Evolutionary conservation across 345 rosid genomes (phyloP), one percentile per base, ranked within the genome.

Genomic region (Clausena lansium): DNA sequence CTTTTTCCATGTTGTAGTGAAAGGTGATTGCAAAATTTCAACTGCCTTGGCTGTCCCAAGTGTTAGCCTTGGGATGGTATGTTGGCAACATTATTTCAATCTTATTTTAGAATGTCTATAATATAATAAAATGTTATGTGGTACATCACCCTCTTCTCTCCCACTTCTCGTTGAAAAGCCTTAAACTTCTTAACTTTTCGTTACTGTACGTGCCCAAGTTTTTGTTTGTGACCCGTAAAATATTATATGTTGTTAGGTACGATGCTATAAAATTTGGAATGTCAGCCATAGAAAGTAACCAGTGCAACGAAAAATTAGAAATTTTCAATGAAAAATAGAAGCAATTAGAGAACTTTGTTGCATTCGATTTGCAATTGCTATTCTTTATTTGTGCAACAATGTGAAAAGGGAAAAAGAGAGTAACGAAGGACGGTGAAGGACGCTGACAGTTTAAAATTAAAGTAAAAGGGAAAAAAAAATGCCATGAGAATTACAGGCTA

Each of bases 321-420:
- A 11, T 45, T 45, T 13, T 11, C 50, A 45, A 13, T 45, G 50
- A 45, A 45, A 45, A 45, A 11, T 2, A 17, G 17, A 13, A 11
- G 50, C 50, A 13, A 45, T 45, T 11, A 13, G 50, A 13, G 17
- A 2, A 45, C 50, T 45, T 65, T 63, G 52, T 25, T 41, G 30
- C 13, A 64, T 33, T 74, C 38, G 74, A 57, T 75, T 47, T 63
- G 71, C 25, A 60, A 60, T 61, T 73, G 70, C 35, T 58, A 39
- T 73, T 82, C 85, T 83, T 85, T 83, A 83, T 82, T 81, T 81
- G 81, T 41, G 76, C 81, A 81, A 82, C 90, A 89, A 84, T 76
- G 80, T 9, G 75, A 77, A 66, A 67, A 71, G 6, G 35, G 57
- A 61, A 73, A 54, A 60, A 35, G 57, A 33, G 69, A 75, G 65